Evolutionary conservation across 2,329 filamentous ascomycete genomes (phyloP).

Genomic region (Verticillium longisporum): DNA sequence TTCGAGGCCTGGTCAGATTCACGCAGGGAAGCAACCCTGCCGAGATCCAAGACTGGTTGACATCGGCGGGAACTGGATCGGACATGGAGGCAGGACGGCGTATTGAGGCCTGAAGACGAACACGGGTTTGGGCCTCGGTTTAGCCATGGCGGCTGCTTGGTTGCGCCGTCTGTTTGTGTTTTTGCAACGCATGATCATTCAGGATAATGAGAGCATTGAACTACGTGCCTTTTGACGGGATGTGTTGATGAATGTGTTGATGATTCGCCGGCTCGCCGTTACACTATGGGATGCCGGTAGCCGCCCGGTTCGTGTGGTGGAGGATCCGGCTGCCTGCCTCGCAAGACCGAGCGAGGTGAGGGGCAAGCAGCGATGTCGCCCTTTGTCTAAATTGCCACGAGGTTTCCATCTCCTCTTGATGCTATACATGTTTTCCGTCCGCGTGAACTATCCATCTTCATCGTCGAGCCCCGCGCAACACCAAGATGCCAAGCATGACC

Average conservation of each 20-base stretch:
- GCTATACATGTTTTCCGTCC: too few species aligned
- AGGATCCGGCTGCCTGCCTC: not conserved
- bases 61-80: not conserved
- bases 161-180: not conserved
- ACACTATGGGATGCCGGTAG: not conserved
- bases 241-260: too few species aligned
- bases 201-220: not conserved
- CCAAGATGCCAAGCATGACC: not conserved
- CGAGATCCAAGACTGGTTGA: too few species aligned
- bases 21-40: too few species aligned
- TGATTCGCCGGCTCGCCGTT: not conserved
- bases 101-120: not conserved
- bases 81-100: not conserved
- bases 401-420: too few species aligned
- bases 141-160: not conserved
- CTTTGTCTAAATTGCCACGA: too few species aligned
- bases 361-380: too few species aligned
- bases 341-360: not conserved
- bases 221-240: not conserved
- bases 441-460: too few species aligned
- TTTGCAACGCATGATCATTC: not conserved
- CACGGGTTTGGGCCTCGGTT: not conserved
- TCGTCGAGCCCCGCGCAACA: not conserved
- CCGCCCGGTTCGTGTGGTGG: not conserved
- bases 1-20: not conserved